Base-by-base conservation (phyloP, 2,329 filamentous ascomycete genomes). In the Fusarium sp. region DNA sequence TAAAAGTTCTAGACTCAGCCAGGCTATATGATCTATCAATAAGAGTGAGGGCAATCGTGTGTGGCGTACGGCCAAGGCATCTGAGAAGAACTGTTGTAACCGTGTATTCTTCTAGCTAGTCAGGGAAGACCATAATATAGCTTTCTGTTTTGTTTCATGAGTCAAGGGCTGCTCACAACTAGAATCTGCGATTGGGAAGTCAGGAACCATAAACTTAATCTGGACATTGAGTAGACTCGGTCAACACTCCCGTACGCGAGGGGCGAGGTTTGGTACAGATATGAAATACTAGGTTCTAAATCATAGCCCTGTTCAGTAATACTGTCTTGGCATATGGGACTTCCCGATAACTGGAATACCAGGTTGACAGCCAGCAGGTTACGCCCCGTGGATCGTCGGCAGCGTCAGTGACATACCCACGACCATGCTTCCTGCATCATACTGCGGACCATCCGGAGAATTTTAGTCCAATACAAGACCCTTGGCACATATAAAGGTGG, bases 341-440 rank as follows among this genome's bases (percentile, higher is more conserved):
- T 54, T 46, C 20, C 49, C 38, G 30, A 34, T 34, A 40, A 24
- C 27, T 54, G 18, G n/a, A 61, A 66, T 54, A 49, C 43, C 38
- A 34, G 27, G 12, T 45, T 24, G 43, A 49, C 30, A 25, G 42
- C 42, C 30, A 66, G n/a, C 24, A 16, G 20, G 34, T 22, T 15
- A 45, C 53, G 24, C 14, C 47, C 46, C 47, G 62, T 22, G 10
- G 40, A 54, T 43, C 30, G 12, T 66, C 54, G 43, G 63, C 24
- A 52, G 25, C 18, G 42, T 46, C 29, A 55, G 45, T 24, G 18
- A 15, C 15, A 16, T 20, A 34, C 20, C 29, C 29, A 27, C 11
- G 24, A 29, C 16, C 25, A 11, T 27, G 14, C 16, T 29, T 32
- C 25, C 27, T 34, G 52, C 18, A 29, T 44, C 25, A 7, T 51